Evolutionary conservation across 1,284 basidiomycete genomes (phyloP), one percentile per base, ranked within the genome.

Genomic region (Trametes hirsuta): DNA sequence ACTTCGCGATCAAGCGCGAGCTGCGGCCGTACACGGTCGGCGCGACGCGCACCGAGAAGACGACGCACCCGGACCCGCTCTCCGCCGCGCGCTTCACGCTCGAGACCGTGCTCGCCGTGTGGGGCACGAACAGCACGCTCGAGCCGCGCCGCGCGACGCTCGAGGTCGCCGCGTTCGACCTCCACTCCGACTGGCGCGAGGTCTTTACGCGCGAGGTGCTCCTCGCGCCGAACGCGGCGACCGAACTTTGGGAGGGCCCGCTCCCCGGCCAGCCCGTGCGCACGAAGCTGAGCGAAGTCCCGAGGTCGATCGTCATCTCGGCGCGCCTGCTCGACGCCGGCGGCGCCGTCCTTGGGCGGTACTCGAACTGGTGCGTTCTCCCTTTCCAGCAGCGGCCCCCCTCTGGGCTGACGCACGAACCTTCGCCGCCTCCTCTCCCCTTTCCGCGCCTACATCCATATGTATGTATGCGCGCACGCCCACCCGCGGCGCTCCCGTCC

Each of bases 121-220:
- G 94, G 94, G 93, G 84, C 9, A 91, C 91, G 55, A 95, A 94
- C 76, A 87, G 86, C 67, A 87, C 86, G 6, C 76, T 93, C 12
- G 55, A 72, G 24, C 77, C 82, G 65, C 87, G 87, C 71, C 74
- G 75, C 15, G 86, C 77, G 36, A 84, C 73, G 15, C 77, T 95
- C 59, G 86, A 90, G 64, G 81, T 95, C 47, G 81, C 82, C 25
- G 81, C 83, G 5, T 94, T 90, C 71, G 89, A 94, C 69, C 73
- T 92, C 47, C 34, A 56, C 53, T 80, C 87, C 30, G 77, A 83
- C 51, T 87, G 86, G 84, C 81, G 74, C 30, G 78, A 86, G 49
- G 77, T 69, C 18, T 85, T 80, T 76, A 68, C 74, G 21, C 76
- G 81, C 66, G 76, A 82, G 15, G 80, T 89, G 39, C 74, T 77